phyloP scores from a whole-genome alignment of 148 eudicot species.

The Rhododendron ferrugineum region DNA sequence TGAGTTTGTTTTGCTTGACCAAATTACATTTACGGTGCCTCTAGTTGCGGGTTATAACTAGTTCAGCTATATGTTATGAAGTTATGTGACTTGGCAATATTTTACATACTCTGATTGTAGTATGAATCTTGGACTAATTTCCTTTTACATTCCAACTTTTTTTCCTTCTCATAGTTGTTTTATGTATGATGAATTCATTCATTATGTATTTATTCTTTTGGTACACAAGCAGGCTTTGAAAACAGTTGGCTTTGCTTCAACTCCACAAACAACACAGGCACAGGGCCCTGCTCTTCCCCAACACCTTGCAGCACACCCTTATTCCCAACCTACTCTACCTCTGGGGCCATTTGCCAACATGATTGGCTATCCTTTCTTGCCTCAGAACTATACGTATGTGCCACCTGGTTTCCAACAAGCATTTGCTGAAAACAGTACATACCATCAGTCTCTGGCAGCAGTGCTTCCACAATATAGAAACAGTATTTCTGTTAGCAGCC shows the following conservation, averaged over 20 bases:
- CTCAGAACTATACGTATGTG: conserved; percentile 69
- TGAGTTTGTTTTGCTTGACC: not conserved
- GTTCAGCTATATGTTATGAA: not conserved
- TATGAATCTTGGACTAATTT: not conserved
- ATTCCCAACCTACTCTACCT: conserved; percentile 67
- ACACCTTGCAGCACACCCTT: conserved; percentile 66
- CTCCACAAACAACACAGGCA: conserved; percentile 48
- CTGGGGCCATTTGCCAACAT: conserved; percentile 72
- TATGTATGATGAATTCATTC: not conserved
- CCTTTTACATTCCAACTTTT: not conserved
- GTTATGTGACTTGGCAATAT: not conserved
- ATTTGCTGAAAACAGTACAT: conserved; percentile 51
- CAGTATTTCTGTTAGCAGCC: conserved; percentile 56
- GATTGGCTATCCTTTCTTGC: conserved; percentile 71
- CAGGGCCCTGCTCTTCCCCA: conserved; percentile 69
- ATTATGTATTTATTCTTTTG: not conserved
- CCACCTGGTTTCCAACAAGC: conserved; percentile 82
- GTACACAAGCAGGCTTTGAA: conserved; percentile 48
- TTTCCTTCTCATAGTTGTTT: not conserved
- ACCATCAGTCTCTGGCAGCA: conserved; percentile 60
- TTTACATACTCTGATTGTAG: not conserved
- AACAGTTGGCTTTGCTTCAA: conserved; percentile 45
- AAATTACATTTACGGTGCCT: not conserved
- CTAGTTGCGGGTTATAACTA: not conserved
- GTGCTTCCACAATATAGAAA: conserved; percentile 75